phyloP scores from a whole-genome alignment of 2,329 filamentous ascomycete genomes.

The Simplicillium sp. region DNA sequence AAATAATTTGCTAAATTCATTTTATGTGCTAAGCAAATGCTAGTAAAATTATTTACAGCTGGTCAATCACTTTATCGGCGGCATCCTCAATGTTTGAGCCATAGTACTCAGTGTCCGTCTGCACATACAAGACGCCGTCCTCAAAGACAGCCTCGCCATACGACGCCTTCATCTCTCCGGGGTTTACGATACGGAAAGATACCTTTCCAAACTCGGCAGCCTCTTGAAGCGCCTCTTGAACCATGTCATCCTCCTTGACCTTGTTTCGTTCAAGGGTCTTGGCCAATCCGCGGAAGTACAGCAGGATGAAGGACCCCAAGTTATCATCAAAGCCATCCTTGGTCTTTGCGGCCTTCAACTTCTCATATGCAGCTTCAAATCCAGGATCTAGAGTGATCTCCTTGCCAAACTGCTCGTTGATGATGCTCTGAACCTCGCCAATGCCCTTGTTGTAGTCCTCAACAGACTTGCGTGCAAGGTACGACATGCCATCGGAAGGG shows the following conservation, averaged over 20 bases:
- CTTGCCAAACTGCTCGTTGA: slow-evolving; percentile 27
- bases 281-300: slow-evolving; percentile 36
- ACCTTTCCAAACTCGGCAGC: slow-evolving; percentile 31
- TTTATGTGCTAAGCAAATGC: neutral
- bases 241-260: slow-evolving; percentile 37
- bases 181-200: slow-evolving; percentile 36
- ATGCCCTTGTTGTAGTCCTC: slow-evolving; percentile 34
- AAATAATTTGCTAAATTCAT: too few relatives aligned
- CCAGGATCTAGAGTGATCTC: slow-evolving; percentile 36
- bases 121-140: slow-evolving; percentile 39
- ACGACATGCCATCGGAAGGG: slow-evolving; percentile 25
- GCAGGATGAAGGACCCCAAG: slow-evolving; percentile 27
- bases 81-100: slow-evolving; percentile 1
- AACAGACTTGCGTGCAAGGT: slow-evolving; percentile 31
- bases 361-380: slow-evolving; percentile 33
- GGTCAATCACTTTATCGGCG: slow-evolving; percentile 23
- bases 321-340: slow-evolving; percentile 30
- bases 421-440: slow-evolving; percentile 23
- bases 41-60: slow-evolving; percentile 15
- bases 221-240: slow-evolving; percentile 39
- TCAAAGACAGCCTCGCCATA: slow-evolving; percentile 39
- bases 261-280: slow-evolving; percentile 31
- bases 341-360: slow-evolving; percentile 21
- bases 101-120: slow-evolving; percentile 21
- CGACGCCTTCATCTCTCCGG: slow-evolving; percentile 22